Conservation (phyloP, 2,329 filamentous ascomycete genomes). For the Xylariaceae sp. region DNA sequence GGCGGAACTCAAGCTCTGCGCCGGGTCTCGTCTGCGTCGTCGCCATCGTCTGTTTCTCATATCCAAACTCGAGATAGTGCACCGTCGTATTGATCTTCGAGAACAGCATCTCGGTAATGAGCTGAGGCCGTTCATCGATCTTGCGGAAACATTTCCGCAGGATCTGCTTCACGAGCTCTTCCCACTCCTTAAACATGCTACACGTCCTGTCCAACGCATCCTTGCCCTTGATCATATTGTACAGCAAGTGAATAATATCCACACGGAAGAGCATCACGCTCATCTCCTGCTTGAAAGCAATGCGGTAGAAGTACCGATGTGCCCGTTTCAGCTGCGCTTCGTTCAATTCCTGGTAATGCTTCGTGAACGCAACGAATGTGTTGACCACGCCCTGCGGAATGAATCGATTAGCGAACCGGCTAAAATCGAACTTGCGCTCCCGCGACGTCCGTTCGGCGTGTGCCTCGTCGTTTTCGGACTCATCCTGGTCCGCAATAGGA, state of each 20-base stretch:
- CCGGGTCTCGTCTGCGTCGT: constrained; percentile 60
- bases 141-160: constrained; percentile 78
- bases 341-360: constrained; percentile 74
- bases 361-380: constrained; percentile 76
- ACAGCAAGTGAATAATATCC: constrained; percentile 82
- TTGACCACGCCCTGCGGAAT: constrained; percentile 79
- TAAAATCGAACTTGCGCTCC: constrained; percentile 93
- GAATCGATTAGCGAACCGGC: constrained; percentile 74
- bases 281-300: constrained; percentile 93
- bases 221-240: constrained; percentile 88
- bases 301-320: constrained; percentile 88
- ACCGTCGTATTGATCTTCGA: constrained; percentile 81
- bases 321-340: constrained; percentile 79
- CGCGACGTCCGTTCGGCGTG: constrained; percentile 65
- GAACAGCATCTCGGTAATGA: constrained; percentile 89
- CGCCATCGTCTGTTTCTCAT: constrained; percentile 69
- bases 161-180: constrained; percentile 80
- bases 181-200: constrained; percentile 78
- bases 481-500: constrained; percentile 57
- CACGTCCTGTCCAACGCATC: constrained; percentile 64
- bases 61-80: constrained; percentile 85
- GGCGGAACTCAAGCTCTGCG: constrained; percentile 77
- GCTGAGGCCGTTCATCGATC: constrained; percentile 75
- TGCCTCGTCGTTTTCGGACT: constrained; percentile 65
- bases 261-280: constrained; percentile 82